These are phyloP conservation scores for Pelargonium citronellum DNA, from an alignment of 441 rosid genomes.

Conservation along the genomic window DNA sequence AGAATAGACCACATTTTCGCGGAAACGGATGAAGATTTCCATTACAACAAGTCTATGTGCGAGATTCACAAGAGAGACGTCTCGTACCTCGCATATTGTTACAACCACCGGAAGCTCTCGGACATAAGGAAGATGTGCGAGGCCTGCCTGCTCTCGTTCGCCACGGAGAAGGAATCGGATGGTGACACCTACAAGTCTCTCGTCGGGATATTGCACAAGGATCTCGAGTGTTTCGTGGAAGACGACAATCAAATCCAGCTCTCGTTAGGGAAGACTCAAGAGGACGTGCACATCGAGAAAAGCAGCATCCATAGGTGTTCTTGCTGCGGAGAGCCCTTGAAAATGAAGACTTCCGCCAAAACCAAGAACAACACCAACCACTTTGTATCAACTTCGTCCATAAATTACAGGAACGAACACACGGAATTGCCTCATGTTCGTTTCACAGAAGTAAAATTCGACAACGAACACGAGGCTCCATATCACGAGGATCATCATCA, in stretches of 20 bases:
- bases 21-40: conserved; percentile 47
- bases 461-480: too few relatives aligned
- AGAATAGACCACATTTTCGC: conserved; percentile 73
- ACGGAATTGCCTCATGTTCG: too few relatives aligned
- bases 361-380: conserved; percentile 25
- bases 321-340: conserved; percentile 68
- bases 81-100: conserved; percentile 77
- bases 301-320: conserved; percentile 34
- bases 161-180: conserved; percentile 66
- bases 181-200: conserved; percentile 72
- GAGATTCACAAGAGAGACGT: conserved; percentile 72
- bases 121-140: conserved; percentile 80
- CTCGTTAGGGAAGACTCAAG: conserved; percentile 44
- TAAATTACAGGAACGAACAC: too few relatives aligned
- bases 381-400: too few relatives aligned
- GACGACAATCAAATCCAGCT: conserved; percentile 51
- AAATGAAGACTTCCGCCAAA: conserved; percentile 36
- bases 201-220: conserved; percentile 67
- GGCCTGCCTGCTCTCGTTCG: conserved; percentile 84
- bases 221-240: conserved; percentile 62
- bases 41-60: conserved; percentile 79
- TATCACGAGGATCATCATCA: too few relatives aligned
- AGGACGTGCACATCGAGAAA: conserved; percentile 24
- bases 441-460: too few relatives aligned
- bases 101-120: conserved; percentile 76